Conservation (phyloP, 305 asterid species). For the Nicotiana rustica region DNA sequence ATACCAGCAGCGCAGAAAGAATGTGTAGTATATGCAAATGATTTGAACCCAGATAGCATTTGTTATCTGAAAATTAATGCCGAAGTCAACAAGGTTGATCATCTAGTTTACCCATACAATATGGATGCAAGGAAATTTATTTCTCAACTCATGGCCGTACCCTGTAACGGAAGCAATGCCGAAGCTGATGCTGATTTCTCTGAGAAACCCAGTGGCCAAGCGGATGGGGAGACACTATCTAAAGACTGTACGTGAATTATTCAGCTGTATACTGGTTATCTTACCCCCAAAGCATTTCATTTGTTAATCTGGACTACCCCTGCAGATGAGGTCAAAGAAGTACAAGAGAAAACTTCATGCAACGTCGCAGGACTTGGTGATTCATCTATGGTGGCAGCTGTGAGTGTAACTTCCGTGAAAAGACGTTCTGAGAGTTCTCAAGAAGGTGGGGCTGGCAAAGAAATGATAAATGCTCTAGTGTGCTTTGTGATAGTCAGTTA, state of each 20-base stretch:
- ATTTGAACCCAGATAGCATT: conserved; percentile 87
- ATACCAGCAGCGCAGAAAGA: conserved; percentile 98
- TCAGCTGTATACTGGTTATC: conserved; percentile 13
- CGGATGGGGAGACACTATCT: conserved; percentile 39
- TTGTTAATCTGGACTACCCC: conserved; percentile 39
- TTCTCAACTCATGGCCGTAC: conserved; percentile 62
- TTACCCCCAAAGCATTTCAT: conserved; percentile 6
- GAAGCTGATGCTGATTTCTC: conserved; percentile 50
- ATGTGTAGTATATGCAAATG: conserved; percentile 88
- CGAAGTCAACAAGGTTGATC: conserved; percentile 73
- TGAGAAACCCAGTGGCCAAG: conserved; percentile 44
- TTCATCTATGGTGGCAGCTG: conserved; percentile 46
- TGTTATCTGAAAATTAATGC: conserved; percentile 83
- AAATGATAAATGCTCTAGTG: not conserved
- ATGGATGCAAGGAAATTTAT: conserved; percentile 81
- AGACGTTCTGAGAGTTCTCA: conserved; percentile 58
- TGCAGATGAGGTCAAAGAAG: conserved; percentile 58
- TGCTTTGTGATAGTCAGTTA: not conserved
- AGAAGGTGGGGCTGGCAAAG: conserved; percentile 55
- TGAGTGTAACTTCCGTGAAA: conserved; percentile 52
- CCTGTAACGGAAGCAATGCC: conserved; percentile 57
- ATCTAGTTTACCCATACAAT: conserved; percentile 75
- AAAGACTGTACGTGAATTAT: conserved; percentile 56
- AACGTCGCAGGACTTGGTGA: conserved; percentile 46
- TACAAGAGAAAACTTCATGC: conserved; percentile 42